Conservation (phyloP, 2,329 filamentous ascomycete genomes). For the Rhytidhysteron rufulum region DNA sequence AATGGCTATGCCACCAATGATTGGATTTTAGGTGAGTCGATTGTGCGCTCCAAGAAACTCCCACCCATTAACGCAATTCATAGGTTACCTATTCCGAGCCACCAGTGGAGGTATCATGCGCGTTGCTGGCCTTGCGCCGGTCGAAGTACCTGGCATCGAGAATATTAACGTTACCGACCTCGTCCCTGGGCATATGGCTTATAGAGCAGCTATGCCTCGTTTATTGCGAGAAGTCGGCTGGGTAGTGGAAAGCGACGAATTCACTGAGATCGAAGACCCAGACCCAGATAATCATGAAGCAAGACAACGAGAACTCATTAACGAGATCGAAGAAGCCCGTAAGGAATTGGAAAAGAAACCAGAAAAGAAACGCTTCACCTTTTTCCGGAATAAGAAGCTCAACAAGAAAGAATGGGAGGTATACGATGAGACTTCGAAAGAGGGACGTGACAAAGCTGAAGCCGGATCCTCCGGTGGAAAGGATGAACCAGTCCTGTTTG, state of each 20-base stretch:
- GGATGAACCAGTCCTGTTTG: slow-evolving; percentile 70
- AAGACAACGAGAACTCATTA: slow-evolving; percentile 87
- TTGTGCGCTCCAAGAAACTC: background rate
- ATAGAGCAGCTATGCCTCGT: slow-evolving; percentile 85
- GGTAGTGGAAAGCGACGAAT: slow-evolving; percentile 89
- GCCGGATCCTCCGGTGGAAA: slow-evolving; percentile 53
- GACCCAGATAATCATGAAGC: slow-evolving; percentile 90
- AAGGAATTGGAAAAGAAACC: slow-evolving; percentile 79
- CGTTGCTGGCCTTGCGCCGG: slow-evolving; percentile 75
- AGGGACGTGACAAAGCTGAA: slow-evolving; percentile 35
- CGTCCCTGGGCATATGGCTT: slow-evolving; percentile 94
- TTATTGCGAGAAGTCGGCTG: slow-evolving; percentile 85
- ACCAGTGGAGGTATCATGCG: slow-evolving; percentile 88
- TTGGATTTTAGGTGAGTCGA: slow-evolving; percentile 73
- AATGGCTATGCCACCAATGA: slow-evolving; percentile 94
- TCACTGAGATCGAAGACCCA: slow-evolving; percentile 93
- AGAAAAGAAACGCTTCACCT: slow-evolving; percentile 65
- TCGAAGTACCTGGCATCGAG: slow-evolving; percentile 80
- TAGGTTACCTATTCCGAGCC: slow-evolving; percentile 83
- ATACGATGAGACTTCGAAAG: slow-evolving; percentile 68
- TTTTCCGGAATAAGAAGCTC: slow-evolving; percentile 78
- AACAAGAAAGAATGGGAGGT: slow-evolving; percentile 92
- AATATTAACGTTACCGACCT: slow-evolving; percentile 84
- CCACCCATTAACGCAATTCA: slow-evolving; percentile 5
- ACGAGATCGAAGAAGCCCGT: slow-evolving; percentile 91